Evolutionary conservation across 179 eudicot genomes (phyloP).

Genomic region (Camellia oleifera): DNA sequence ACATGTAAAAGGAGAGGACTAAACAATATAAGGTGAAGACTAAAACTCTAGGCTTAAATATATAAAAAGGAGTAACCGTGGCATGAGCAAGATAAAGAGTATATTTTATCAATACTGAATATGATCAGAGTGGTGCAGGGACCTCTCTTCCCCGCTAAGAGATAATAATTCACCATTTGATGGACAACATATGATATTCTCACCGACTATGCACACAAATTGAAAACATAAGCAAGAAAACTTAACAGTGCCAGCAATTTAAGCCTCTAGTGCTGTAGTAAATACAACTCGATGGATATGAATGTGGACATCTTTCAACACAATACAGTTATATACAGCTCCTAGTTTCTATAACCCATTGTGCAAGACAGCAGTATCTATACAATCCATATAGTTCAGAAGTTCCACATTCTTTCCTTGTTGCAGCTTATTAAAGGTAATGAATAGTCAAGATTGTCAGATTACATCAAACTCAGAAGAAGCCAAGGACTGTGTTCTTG

Average conservation of each 20-base stretch:
- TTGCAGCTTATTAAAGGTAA: background rate
- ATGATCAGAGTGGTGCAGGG: background rate
- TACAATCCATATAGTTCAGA: background rate
- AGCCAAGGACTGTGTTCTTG: background rate
- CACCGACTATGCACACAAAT: background rate
- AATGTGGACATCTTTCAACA: background rate
- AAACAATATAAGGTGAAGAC: no score
- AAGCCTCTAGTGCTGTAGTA: background rate
- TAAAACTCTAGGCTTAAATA: no score
- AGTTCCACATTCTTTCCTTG: background rate
- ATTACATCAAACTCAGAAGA: background rate
- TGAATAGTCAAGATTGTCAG: background rate
- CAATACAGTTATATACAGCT: background rate
- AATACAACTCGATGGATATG: no score
- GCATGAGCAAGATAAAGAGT: no score
- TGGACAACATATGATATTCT: background rate
- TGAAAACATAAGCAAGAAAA: constrained; percentile 1
- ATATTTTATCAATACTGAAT: background rate
- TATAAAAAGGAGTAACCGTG: no score
- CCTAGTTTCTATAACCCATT: background rate
- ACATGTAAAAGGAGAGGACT: no score
- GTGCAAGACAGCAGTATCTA: background rate
- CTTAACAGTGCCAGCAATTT: background rate
- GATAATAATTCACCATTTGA: background rate
- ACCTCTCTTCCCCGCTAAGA: background rate